These are phyloP conservation scores for Strobilomyces confusus DNA, from an alignment of 768 basidiomycete genomes.

Conservation along the genomic window DNA sequence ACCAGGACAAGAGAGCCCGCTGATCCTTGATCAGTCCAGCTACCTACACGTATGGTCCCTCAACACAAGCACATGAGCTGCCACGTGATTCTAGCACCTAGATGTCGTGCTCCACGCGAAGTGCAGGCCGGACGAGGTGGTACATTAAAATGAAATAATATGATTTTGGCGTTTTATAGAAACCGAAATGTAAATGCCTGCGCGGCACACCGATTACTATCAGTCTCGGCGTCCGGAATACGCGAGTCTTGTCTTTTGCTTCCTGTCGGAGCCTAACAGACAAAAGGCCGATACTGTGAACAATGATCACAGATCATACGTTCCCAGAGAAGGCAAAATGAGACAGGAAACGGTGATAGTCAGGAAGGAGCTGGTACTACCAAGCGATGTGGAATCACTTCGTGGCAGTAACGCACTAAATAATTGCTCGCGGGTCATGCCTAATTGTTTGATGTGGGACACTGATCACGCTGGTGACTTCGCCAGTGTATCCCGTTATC, in stretches of 20 bases:
- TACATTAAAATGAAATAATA: conserved; percentile 1
- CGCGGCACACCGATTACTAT: not conserved
- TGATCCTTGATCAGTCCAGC: conserved; percentile 4
- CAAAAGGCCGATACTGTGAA: not conserved
- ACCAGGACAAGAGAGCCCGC: not conserved
- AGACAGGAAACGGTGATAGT: not conserved
- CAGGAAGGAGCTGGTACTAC: not conserved
- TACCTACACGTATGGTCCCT: not conserved
- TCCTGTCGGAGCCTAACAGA: not conserved
- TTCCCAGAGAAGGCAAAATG: not conserved
- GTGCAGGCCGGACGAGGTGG: conserved; percentile 2
- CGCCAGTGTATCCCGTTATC: too few relatives aligned
- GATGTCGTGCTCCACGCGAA: not conserved
- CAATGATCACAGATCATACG: not conserved
- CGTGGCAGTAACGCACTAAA: too few relatives aligned
- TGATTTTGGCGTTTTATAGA: conserved; percentile 1
- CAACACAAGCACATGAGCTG: not conserved
- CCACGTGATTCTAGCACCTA: not conserved
- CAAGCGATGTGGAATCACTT: not conserved
- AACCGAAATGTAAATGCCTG: not conserved
- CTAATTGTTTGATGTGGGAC: too few relatives aligned
- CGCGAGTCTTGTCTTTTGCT: not conserved
- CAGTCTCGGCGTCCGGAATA: not conserved
- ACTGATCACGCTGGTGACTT: too few relatives aligned
- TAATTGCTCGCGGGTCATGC: too few relatives aligned